Evolutionary conservation across 2,329 filamentous ascomycete genomes (phyloP), one percentile per base, ranked within the genome.

Genomic region (Colletotrichum horii): DNA sequence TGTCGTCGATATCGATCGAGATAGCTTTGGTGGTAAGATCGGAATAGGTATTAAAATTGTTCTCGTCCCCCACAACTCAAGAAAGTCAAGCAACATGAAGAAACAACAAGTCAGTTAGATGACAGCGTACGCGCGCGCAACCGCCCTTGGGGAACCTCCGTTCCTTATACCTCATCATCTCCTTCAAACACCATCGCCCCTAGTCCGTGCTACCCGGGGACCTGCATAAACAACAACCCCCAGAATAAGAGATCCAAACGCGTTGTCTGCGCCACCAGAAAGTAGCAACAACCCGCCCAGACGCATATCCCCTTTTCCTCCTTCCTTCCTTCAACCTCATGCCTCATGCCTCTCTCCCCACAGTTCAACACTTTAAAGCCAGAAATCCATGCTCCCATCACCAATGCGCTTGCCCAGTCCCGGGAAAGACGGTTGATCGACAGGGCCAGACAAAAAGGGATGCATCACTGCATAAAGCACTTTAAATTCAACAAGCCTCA

Each of bases 391-490:
- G n/a, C 28, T 28, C 28, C 28, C 28, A 28, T 28, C 28, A 28
- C 28, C 28, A 28, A 28, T 28, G 28, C 28, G 28, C 28, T 28
- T 7, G 28, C 6, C 28, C 43, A 48, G 43, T 22, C 43, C 43
- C 43, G 43, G 43, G 43, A 48, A 64, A 11, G 34, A 38, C 61
- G 62, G 62, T 24, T 66, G 62, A 66, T 66, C 62, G 62, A 66
- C 38, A 66, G 38, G 62, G 15, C 62, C 62, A 66, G 62, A 16
- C 32, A 32, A n/a, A 52, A 52, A 34, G 56, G 56, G 69, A 71
- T 71, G 71, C 71, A 74, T 75, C 70, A 32, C 55, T 64, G 73
- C 73, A 73, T 75, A 69, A 75, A 68, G 36, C 32, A 60, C 55
- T 43, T 55, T 68, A 66, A 72, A 48, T 48, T 64, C 43, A 56